These are phyloP conservation scores for Ophiostoma sp. DNA, from an alignment of 2,329 filamentous ascomycete genomes.

Conservation along the genomic window DNA sequence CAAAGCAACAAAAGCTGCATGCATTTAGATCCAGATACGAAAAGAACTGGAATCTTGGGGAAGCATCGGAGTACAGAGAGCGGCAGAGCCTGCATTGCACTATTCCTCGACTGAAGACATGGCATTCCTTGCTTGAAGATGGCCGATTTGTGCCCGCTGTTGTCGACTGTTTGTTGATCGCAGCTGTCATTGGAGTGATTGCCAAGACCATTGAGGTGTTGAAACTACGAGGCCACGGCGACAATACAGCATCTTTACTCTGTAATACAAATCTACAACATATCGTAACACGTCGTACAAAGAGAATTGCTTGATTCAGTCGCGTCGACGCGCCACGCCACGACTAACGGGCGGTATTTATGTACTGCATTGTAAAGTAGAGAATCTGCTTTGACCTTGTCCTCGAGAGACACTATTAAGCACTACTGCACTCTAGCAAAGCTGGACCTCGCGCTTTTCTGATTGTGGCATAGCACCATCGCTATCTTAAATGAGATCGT, in stretches of 20 bases:
- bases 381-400: not conserved
- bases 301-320: not conserved
- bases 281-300: not conserved
- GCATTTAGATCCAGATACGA: not conserved
- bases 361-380: not conserved
- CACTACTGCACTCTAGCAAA: constrained; percentile 4
- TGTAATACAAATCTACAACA: not conserved
- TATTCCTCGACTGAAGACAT: not conserved
- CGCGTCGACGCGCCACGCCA: constrained; percentile 10
- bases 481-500: constrained; percentile 22
- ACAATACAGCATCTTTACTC: not conserved
- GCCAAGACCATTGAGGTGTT: not conserved
- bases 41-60: constrained; percentile 6
- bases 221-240: not conserved
- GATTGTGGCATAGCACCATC: constrained; percentile 17
- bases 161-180: not conserved
- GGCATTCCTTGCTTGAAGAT: not conserved
- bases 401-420: not conserved
- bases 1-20: not conserved
- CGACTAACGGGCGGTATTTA: not conserved
- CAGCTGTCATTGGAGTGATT: not conserved
- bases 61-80: not conserved
- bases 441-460: not conserved
- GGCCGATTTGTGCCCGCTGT: not conserved
- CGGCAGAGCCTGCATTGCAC: not conserved